A percentile compares a stretch with the other conserved stretches of the same genome.
phyloP scores from a whole-genome alignment of 139 green algal genomes.

The Trebouxia sp. region DNA sequence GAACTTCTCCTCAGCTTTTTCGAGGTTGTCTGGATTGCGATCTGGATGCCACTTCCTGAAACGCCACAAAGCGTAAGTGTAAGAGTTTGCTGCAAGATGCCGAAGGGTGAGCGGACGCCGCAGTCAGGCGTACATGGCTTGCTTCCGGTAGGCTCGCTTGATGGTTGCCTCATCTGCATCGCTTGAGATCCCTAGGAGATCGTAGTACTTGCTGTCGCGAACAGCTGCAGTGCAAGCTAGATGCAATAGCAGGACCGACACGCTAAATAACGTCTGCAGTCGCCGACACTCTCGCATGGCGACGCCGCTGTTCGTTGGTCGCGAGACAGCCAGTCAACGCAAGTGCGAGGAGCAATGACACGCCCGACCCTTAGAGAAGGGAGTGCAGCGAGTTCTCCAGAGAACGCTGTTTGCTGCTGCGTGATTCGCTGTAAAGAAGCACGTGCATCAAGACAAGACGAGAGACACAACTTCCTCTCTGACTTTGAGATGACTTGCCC shows the following conservation, averaged over 20 bases:
- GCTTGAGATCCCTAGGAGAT: constrained; percentile 58
- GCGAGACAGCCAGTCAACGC: too few species aligned
- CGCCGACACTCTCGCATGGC: not conserved
- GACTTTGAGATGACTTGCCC: too few species aligned
- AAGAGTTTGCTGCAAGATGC: not conserved
- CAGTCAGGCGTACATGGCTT: not conserved
- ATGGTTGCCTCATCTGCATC: constrained; percentile 80
- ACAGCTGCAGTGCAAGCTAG: not conserved
- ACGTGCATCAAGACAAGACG: constrained; percentile 23
- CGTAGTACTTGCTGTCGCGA: constrained; percentile 55
- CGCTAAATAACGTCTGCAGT: not conserved
- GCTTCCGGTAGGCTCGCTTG: constrained; percentile 81
- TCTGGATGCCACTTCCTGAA: constrained; percentile 84
- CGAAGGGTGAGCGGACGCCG: too few species aligned
- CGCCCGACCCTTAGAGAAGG: too few species aligned
- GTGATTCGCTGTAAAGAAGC: constrained; percentile 29
- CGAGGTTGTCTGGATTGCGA: constrained; percentile 77
- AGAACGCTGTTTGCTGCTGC: constrained; percentile 27
- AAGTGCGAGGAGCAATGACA: too few species aligned
- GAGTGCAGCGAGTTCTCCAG: too few species aligned
- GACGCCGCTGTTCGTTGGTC: too few species aligned
- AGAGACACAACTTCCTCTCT: not conserved
- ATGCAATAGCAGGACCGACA: not conserved
- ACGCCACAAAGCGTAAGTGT: constrained; percentile 34
- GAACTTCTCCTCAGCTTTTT: constrained; percentile 81